A percentile compares a stretch with the other conserved stretches of the same genome.
Conservation (phyloP, 495 filamentous ascomycete genomes). For the Aspergillus sclerotiicarbonarius region DNA sequence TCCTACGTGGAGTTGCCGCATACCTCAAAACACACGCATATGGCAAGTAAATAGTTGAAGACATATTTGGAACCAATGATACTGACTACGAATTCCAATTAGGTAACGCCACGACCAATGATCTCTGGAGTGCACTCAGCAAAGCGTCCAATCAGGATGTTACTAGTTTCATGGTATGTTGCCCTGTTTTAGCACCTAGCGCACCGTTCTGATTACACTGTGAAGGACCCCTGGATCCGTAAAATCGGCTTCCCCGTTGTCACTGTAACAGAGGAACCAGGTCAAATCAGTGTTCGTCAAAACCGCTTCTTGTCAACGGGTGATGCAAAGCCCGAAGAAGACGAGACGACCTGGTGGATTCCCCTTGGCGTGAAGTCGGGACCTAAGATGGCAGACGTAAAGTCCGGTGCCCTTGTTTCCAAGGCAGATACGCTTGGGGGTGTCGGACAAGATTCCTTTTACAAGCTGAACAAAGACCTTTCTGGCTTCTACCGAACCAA, state of each 20-base stretch:
- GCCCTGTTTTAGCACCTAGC: background rate
- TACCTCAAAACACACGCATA: constrained; percentile 89
- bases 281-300: constrained; percentile 79
- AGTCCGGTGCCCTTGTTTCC: constrained; percentile 60
- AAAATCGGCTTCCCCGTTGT: constrained; percentile 92
- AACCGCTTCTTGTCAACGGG: constrained; percentile 86
- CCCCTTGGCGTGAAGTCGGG: constrained; percentile 74
- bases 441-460: constrained; percentile 71
- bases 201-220: constrained; percentile 15
- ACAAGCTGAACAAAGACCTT: constrained; percentile 87
- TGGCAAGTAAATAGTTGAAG: constrained; percentile 30
- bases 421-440: constrained; percentile 72
- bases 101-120: constrained; percentile 91
- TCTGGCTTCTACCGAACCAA: constrained; percentile 93
- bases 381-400: constrained; percentile 30
- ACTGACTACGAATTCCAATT: background rate
- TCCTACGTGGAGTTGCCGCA: constrained; percentile 81
- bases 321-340: constrained; percentile 86
- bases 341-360: constrained; percentile 94
- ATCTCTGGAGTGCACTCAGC: constrained; percentile 88
- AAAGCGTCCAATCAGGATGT: constrained; percentile 89
- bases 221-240: constrained; percentile 79
- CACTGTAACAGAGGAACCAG: constrained; percentile 76
- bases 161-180: constrained; percentile 71
- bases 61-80: background rate